These are phyloP conservation scores for Nakaseomyces nivariensis DNA, from an alignment of 1,139 yeast species.

Conservation along the genomic window DNA sequence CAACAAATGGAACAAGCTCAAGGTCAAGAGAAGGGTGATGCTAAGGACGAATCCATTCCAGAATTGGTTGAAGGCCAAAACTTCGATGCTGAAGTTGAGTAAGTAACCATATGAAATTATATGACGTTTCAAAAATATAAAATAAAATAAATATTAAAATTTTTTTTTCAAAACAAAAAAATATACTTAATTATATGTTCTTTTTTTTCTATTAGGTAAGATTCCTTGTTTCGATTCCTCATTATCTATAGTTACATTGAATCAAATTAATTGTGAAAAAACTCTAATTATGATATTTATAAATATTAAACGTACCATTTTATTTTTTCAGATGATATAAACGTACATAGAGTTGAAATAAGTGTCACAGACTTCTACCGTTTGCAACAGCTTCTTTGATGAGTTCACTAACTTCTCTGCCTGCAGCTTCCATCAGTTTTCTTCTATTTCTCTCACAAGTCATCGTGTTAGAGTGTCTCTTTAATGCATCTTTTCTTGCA, in stretches of 20 bases:
- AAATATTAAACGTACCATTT: too few relatives aligned
- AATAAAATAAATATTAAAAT: background rate
- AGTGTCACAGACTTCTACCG: conserved; percentile 10
- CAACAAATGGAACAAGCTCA: conserved; percentile 68
- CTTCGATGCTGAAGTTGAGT: conserved; percentile 75
- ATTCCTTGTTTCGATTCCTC: too few relatives aligned
- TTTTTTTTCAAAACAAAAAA: background rate
- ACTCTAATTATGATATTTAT: too few relatives aligned
- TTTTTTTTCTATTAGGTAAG: background rate
- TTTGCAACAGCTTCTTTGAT: conserved; percentile 18
- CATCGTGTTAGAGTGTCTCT: conserved; percentile 60
- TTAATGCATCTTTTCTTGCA: conserved; percentile 73
- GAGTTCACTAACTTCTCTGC: conserved; percentile 21
- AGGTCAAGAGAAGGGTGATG: conserved; percentile 30
- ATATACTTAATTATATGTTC: background rate
- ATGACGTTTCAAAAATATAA: background rate
- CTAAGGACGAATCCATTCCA: conserved; percentile 64
- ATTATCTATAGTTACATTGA: too few relatives aligned
- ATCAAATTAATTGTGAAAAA: too few relatives aligned
- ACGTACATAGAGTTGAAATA: too few relatives aligned
- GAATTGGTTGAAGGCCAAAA: conserved; percentile 93
- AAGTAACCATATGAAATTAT: conserved; percentile 19
- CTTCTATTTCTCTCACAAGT: conserved; percentile 65
- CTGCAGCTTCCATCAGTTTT: conserved; percentile 30
- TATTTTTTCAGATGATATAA: too few relatives aligned